A percentile compares a stretch with the other conserved stretches of the same genome.
Conservation (phyloP, 192 early-diverging fungal species). For the Coemansia sp. region DNA sequence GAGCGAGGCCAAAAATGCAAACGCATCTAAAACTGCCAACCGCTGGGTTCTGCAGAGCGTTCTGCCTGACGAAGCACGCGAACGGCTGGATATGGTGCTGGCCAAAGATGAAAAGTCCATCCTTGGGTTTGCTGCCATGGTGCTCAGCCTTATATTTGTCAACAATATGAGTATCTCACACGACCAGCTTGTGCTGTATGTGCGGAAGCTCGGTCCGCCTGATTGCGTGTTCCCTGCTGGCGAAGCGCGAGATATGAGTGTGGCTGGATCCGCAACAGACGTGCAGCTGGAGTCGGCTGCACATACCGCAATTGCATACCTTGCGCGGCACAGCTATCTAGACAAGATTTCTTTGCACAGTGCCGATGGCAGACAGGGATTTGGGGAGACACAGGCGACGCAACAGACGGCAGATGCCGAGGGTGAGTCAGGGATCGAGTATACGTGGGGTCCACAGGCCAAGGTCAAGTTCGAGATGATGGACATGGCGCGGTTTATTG, state of each 20-base stretch:
- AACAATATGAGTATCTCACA: conserved; percentile 47
- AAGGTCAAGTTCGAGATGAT: conserved; percentile 38
- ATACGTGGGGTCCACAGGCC: conserved; percentile 49
- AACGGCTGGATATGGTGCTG: conserved; percentile 24
- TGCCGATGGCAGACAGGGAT: not conserved
- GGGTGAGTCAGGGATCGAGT: conserved; percentile 19
- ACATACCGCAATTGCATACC: conserved; percentile 26
- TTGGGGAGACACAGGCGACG: conserved; percentile 32
- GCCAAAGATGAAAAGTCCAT: conserved; percentile 16
- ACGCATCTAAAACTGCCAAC: conserved; percentile 7
- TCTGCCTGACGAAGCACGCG: conserved; percentile 30
- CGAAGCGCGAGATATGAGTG: not conserved
- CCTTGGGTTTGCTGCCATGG: conserved; percentile 39
- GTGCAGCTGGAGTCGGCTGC: conserved; percentile 42
- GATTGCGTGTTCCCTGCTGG: conserved; percentile 11
- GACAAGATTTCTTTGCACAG: conserved; percentile 22
- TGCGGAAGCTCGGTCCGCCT: conserved; percentile 49
- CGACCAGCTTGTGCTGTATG: conserved; percentile 48
- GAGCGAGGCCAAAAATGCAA: not conserved
- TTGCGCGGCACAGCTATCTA: conserved; percentile 29
- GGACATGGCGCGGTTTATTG: conserved; percentile 52
- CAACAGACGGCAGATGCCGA: conserved; percentile 21
- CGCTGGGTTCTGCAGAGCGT: conserved; percentile 50
- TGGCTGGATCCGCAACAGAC: conserved; percentile 7
- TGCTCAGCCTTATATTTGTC: conserved; percentile 52